Base-by-base conservation (phyloP, 306 rosid genomes). In the Prunus davidiana region DNA sequence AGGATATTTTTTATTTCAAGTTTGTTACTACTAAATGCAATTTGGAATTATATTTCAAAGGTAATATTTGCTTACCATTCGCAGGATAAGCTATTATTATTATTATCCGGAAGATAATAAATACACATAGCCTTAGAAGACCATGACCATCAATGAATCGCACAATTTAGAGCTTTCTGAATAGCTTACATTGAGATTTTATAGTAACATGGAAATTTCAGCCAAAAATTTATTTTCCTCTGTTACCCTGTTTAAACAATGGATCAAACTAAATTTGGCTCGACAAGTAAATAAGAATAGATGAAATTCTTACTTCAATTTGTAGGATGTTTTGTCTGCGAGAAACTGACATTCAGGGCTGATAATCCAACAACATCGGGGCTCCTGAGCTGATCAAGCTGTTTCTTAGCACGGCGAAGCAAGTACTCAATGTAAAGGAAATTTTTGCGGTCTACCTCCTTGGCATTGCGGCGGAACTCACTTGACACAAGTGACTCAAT, bases 381-480 rank as follows among this genome's bases (percentile, higher is more conserved):
- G 62, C 85, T 84, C 47, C 64, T 78, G n/a, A 94, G 91, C 85
- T 90, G 98, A 78, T 90, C 90, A 57, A 94, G 96, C 67, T 91
- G 98, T 81, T 89, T 94, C 82, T 78, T 76, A 32, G 95, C 93
- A 13, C 88, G 91, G 2, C 95, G 89, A 65, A 94, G 85, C 67
- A 93, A 86, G 84, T 92, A 92, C 71, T 90, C 98, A n/a, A 94
- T 86, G 89, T 90, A 88, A 32, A 89, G 70, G 80, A 89, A 94
- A 34, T 85, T 88, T 76, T 90, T 92, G 27, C 84, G 87, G 73
- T 94, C 98, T 19, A 92, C 89, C 54, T 85, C 73, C 55, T 84
- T 70, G 15, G 95, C 85, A 84, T 90, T 90, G 2, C 61, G 82
- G 16, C 83, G 90, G 73, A 94, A 94, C 83, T 94, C 97, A 47